These are phyloP conservation scores for Tolypocladium cylindrosporum DNA, from an alignment of 2,329 filamentous ascomycete species.

Conservation along the genomic window DNA sequence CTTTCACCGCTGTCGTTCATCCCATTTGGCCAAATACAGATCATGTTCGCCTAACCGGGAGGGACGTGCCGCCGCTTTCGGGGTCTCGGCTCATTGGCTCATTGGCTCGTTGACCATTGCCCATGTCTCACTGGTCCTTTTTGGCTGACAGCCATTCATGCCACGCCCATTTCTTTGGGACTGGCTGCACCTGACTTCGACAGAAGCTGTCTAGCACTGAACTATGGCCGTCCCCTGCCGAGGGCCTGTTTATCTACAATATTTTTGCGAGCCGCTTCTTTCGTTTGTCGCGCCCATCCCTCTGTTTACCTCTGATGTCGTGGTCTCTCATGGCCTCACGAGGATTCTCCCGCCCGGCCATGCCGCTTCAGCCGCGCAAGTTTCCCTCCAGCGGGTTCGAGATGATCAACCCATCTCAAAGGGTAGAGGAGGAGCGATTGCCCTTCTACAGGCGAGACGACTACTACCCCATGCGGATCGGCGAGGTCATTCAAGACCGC, in stretches of 20 bases:
- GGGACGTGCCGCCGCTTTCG: too few species aligned
- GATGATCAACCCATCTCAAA: conserved; percentile 4
- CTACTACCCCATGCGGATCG: conserved; percentile 26
- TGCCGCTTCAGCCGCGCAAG: background rate
- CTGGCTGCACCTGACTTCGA: too few species aligned
- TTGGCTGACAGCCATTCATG: too few species aligned
- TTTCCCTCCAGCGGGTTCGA: conserved; percentile 9
- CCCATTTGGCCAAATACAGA: too few species aligned
- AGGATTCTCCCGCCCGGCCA: background rate
- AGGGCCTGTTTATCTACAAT: background rate
- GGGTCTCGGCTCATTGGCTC: too few species aligned
- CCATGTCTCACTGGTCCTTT: too few species aligned
- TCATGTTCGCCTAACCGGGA: too few species aligned
- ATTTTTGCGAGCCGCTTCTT: background rate
- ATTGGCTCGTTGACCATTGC: too few species aligned
- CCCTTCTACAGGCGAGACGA: conserved; percentile 14
- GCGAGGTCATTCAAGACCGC: conserved; percentile 18
- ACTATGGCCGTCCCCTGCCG: too few species aligned
- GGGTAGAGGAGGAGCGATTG: conserved; percentile 18
- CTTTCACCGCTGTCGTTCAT: too few species aligned
- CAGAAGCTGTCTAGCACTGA: too few species aligned
- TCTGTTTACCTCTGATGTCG: background rate
- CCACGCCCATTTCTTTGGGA: too few species aligned
- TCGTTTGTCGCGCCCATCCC: background rate
- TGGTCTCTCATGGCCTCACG: background rate